These are phyloP conservation scores for Sorghum bicolor DNA, from an alignment of 176 grass and related monocot genomes.

Conservation along the genomic window Sorghum_bicolor_NCBIv3 NC_012872.2:66269001-66269500, in stretches of 20 bases:
- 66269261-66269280: background rate
- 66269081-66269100: background rate
- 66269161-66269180: conserved; percentile 1
- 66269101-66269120: conserved; percentile 14
- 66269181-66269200: conserved; percentile 4
- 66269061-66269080: background rate
- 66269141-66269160: background rate
- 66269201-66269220: background rate
- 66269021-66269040: background rate
- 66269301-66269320: background rate
- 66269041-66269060: background rate
- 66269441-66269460: background rate
- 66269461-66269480: background rate
- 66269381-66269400: background rate
- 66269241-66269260: conserved; percentile 33
- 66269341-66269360: background rate
- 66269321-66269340: conserved; percentile 5
- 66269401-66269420: background rate
- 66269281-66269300: background rate
- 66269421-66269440: background rate
- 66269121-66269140: conserved; percentile 1
- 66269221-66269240: conserved; percentile 1
- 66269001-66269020: background rate
- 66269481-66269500: background rate
- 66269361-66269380: background rate